Conservation (phyloP, 2,329 filamentous ascomycete genomes). For the Cercospora berteroae region DNA sequence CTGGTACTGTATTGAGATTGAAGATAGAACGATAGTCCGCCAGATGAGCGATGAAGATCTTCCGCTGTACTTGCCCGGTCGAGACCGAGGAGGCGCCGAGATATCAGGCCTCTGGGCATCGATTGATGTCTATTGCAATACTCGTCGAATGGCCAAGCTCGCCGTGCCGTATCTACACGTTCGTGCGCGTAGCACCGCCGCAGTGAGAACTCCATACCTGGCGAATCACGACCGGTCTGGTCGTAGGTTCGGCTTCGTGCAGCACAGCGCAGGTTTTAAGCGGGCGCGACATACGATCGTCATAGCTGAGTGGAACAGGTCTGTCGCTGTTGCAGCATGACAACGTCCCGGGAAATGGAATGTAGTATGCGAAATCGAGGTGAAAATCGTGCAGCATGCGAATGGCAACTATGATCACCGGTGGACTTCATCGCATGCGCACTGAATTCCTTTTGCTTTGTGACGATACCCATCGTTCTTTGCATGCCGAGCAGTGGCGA, state of each 20-base stretch:
- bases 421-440: not conserved
- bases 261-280: slow-evolving; percentile 1
- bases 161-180: not conserved
- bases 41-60: not conserved
- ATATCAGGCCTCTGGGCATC: not conserved
- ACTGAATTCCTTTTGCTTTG: not conserved
- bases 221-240: slow-evolving; percentile 12
- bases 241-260: slow-evolving; percentile 11
- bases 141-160: not conserved
- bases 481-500: not conserved
- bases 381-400: not conserved
- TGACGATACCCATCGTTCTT: not conserved
- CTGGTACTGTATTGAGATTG: not conserved
- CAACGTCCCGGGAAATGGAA: not conserved
- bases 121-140: not conserved
- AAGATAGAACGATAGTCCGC: not conserved
- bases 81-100: not conserved
- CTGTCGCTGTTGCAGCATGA: not conserved
- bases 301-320: not conserved
- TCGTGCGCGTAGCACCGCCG: slow-evolving; percentile 4
- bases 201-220: not conserved
- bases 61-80: not conserved
- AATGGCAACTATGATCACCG: not conserved
- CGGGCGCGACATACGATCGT: not conserved
- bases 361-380: not conserved